Percentiles rank a stretch among this genome's conserved stretches.
Evolutionary conservation across 208 protist genomes (phyloP).

Genomic region (Herpetomonas samuelpessoai): DNA sequence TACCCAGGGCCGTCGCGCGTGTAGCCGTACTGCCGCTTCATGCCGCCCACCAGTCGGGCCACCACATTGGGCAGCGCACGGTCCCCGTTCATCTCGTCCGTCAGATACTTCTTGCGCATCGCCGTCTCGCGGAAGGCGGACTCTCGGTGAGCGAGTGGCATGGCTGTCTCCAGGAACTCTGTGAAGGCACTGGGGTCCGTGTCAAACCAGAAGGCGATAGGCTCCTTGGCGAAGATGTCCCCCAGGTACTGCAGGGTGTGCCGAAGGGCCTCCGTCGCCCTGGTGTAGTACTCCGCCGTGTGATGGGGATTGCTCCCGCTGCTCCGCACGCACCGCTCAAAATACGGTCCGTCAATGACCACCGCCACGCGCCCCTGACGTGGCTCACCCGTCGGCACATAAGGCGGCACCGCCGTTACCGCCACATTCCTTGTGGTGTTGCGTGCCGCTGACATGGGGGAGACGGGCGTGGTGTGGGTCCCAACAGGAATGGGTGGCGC

Average conservation of each 20-base stretch:
- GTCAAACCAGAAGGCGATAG: conserved; percentile 86
- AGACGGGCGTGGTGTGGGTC: neutral
- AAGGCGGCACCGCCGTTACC: conserved; percentile 27
- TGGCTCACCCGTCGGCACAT: conserved; percentile 24
- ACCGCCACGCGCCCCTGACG: conserved; percentile 59
- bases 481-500: neutral
- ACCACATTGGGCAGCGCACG: conserved; percentile 71
- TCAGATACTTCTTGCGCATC: conserved; percentile 54
- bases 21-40: conserved; percentile 75
- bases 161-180: conserved; percentile 73
- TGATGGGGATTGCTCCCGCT: conserved; percentile 19
- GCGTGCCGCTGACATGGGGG: neutral
- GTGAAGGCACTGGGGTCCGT: conserved; percentile 71
- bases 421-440: neutral
- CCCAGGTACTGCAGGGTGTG: conserved; percentile 77
- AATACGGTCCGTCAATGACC: conserved; percentile 85
- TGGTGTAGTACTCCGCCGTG: conserved; percentile 51
- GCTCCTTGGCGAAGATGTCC: conserved; percentile 69
- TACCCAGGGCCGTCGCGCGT: conserved; percentile 67
- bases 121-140: conserved; percentile 47
- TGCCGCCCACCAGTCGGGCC: conserved; percentile 71
- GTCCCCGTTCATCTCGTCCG: conserved; percentile 82
- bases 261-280: conserved; percentile 42
- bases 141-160: conserved; percentile 65
- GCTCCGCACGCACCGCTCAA: conserved; percentile 66